Evolutionary conservation across 352 stramenopile species (phyloP).

Genomic region (Globisporangium lucens): DNA sequence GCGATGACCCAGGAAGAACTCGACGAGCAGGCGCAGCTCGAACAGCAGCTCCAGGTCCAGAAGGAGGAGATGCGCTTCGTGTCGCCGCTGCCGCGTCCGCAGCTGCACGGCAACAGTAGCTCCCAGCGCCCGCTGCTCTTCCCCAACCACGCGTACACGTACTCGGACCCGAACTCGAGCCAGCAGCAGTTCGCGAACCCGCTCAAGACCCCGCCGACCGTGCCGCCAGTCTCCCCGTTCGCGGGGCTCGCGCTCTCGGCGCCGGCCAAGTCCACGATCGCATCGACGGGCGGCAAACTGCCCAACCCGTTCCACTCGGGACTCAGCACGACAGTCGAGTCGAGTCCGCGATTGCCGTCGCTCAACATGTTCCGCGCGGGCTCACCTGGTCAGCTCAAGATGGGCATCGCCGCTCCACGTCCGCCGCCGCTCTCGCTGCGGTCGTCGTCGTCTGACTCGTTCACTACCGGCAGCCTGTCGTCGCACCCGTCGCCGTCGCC

Average conservation of each 20-base stretch:
- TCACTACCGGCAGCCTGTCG: constrained; percentile 33
- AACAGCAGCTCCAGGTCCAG: constrained; percentile 71
- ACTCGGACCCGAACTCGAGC: constrained; percentile 47
- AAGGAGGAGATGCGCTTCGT: constrained; percentile 81
- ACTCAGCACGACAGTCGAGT: constrained; percentile 48
- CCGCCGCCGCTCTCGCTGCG: constrained; percentile 58
- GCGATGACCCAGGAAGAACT: constrained; percentile 46
- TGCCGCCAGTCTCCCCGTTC: constrained; percentile 66
- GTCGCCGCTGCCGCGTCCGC: constrained; percentile 41
- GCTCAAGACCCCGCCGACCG: constrained; percentile 44
- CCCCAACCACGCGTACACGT: constrained; percentile 53
- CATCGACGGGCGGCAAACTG: constrained; percentile 22
- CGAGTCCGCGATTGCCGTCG: constrained; percentile 60
- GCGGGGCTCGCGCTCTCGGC: constrained; percentile 68
- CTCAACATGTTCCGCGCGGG: constrained; percentile 64
- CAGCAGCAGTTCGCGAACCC: constrained; percentile 28
- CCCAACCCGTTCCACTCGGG: constrained; percentile 52
- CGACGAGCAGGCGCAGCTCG: constrained; percentile 62
- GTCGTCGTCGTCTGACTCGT: constrained; percentile 53
- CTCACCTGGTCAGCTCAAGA: constrained; percentile 61
- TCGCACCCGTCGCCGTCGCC: constrained; percentile 24
- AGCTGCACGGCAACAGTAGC: constrained; percentile 30
- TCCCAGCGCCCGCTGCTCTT: constrained; percentile 27
- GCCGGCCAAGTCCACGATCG: constrained; percentile 41
- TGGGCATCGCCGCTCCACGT: constrained; percentile 51